Evolutionary conservation across 768 basidiomycete species (phyloP).

Genomic region (Neoboletus magnificus): DNA sequence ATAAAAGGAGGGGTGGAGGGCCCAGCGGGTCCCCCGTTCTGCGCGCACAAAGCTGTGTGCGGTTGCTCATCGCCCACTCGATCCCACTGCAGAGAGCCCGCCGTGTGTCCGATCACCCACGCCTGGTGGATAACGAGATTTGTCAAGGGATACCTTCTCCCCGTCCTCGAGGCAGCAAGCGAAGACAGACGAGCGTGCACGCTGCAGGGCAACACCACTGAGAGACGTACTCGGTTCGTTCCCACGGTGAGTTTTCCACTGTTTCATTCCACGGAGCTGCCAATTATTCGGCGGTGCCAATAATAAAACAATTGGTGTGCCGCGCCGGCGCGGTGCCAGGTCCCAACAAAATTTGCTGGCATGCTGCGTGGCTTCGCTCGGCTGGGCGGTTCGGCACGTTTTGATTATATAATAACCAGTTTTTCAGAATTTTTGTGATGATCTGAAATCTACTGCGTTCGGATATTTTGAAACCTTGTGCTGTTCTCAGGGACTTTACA

Average conservation of each 20-base stretch:
- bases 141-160: slow-evolving; percentile 21
- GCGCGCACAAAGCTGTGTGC: slow-evolving; percentile 10
- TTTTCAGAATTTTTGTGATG: slow-evolving; percentile 1
- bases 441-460: slow-evolving; percentile 11
- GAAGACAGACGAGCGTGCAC: slow-evolving; percentile 23
- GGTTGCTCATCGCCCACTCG: slow-evolving; percentile 3
- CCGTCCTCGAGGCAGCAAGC: slow-evolving; percentile 35
- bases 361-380: slow-evolving; percentile 21
- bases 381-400: slow-evolving; percentile 26
- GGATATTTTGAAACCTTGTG: slow-evolving; percentile 17
- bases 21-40: background rate
- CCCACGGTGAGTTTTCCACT: slow-evolving; percentile 34
- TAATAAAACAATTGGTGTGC: slow-evolving; percentile 27
- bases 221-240: slow-evolving; percentile 14
- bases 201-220: slow-evolving; percentile 9
- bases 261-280: slow-evolving; percentile 25
- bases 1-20: slow-evolving; percentile 22
- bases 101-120: slow-evolving; percentile 20
- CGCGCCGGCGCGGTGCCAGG: slow-evolving; percentile 21
- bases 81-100: slow-evolving; percentile 9
- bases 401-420: slow-evolving; percentile 18
- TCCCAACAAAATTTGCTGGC: slow-evolving; percentile 18
- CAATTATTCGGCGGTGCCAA: slow-evolving; percentile 27
- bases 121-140: slow-evolving; percentile 24
- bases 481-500: slow-evolving; percentile 15